Base-by-base conservation (phyloP, 2,329 filamentous ascomycete genomes). In the Calycina marina region DNA sequence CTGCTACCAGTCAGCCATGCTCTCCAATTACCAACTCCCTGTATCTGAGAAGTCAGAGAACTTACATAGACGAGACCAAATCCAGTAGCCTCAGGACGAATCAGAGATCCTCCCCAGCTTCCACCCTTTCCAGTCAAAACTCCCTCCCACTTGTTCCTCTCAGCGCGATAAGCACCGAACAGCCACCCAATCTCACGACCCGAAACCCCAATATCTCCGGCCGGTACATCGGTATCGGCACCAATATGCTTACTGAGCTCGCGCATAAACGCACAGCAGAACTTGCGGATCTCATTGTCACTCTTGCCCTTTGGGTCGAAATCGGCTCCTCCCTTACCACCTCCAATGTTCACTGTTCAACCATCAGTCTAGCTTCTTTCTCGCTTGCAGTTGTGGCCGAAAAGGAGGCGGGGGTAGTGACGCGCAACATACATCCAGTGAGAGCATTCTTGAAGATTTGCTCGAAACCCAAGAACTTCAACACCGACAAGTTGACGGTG, bases 381-480 rank as follows among this genome's bases (percentile, higher is more conserved):
- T n/a, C 20, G 20, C 20, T 22, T 22, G 8, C n/a, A n/a, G 8
- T 22, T n/a, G n/a, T n/a, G n/a, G n/a, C n/a, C n/a, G n/a, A n/a
- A n/a, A n/a, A n/a, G n/a, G n/a, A n/a, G n/a, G n/a, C n/a, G n/a
- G n/a, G n/a, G n/a, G n/a, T n/a, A n/a, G n/a, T n/a, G n/a, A n/a
- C n/a, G n/a, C 29, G 31, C 27, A 38, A 73, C 81, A 67, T 66
- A 86, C 80, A 63, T 54, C 90, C 90, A 40, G 90, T 96, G 48
- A 96, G 67, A 47, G 90, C 90, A 82, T 96, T 96, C 74, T 96
- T 96, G 72, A 96, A 96, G 64, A 88, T 92, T 67, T 96, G 90
- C 75, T 98, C 90, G 53, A 96, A 96, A 45, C 88, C 90, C 55
- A 98, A 72, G 66, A 96, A 96, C 69, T 98, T 98, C 52, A 98